A percentile compares a stretch with the other conserved stretches of the same genome.
Evolutionary conservation across 306 rosid species (phyloP).

Genomic region (Corylus heterophylla): DNA sequence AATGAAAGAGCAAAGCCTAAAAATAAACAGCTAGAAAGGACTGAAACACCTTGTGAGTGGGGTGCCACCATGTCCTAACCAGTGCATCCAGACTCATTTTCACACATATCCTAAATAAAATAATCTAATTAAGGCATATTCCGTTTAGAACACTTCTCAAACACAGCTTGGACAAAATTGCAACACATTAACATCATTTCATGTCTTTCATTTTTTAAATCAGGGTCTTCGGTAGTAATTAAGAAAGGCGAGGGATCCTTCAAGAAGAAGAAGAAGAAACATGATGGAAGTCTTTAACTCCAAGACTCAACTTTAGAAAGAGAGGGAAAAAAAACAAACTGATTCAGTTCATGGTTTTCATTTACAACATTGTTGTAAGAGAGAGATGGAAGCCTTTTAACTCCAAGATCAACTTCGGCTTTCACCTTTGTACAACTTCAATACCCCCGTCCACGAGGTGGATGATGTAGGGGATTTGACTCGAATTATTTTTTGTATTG

Average conservation of each 20-base stretch:
- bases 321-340: no score
- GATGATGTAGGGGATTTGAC: no score
- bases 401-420: background rate
- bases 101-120: background rate
- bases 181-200: background rate
- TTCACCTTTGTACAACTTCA: background rate
- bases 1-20: constrained; percentile 1
- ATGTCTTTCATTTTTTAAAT: background rate
- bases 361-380: no score
- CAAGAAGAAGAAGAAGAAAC: background rate
- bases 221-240: background rate
- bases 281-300: background rate
- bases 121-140: background rate
- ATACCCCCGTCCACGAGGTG: no score
- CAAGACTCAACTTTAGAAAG: background rate
- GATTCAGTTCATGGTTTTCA: no score
- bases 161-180: background rate
- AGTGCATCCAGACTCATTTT: background rate
- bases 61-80: background rate
- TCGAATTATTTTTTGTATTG: no score
- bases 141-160: background rate
- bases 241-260: background rate
- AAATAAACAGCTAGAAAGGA: background rate
- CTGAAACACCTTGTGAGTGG: background rate
- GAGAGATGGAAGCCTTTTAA: no score